These are phyloP conservation scores for Saccharomycopsis javanensis DNA, from an alignment of 805 yeast species.

Conservation along the genomic window DNA sequence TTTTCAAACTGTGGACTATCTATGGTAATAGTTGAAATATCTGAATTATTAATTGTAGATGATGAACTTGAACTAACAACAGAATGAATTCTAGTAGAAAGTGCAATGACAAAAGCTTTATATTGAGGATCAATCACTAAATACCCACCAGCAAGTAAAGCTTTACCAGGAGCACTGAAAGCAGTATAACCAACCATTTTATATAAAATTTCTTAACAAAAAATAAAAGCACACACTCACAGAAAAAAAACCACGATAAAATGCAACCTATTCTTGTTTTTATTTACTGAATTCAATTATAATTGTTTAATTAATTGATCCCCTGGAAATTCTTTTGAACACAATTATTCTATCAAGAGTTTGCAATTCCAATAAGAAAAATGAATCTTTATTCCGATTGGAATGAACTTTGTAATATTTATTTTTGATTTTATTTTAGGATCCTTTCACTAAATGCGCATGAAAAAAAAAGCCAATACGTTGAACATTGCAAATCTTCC, in stretches of 20 bases:
- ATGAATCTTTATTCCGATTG: background rate
- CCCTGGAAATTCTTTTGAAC: background rate
- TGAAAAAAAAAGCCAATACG: too few species aligned
- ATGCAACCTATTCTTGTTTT: too few species aligned
- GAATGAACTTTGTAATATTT: background rate
- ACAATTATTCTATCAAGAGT: too few species aligned
- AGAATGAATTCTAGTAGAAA: slow-evolving; percentile 86
- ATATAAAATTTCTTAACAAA: background rate
- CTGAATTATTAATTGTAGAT: slow-evolving; percentile 9
- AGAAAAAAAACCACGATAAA: too few species aligned
- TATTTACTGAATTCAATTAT: too few species aligned
- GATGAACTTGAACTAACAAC: slow-evolving; percentile 28
- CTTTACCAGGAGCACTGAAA: slow-evolving; percentile 94
- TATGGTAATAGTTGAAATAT: slow-evolving; percentile 32
- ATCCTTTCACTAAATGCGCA: too few species aligned
- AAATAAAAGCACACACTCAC: too few species aligned
- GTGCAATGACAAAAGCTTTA: slow-evolving; percentile 72
- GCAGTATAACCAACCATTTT: background rate
- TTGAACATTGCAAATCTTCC: too few species aligned
- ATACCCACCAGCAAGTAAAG: slow-evolving; percentile 90
- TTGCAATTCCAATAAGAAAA: background rate
- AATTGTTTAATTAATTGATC: background rate
- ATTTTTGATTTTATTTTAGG: too few species aligned
- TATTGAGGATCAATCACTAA: slow-evolving; percentile 74
- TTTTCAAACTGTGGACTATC: slow-evolving; percentile 67